Base-by-base conservation (phyloP, 495 filamentous ascomycete genomes). In the Penicillium coffeae region DNA sequence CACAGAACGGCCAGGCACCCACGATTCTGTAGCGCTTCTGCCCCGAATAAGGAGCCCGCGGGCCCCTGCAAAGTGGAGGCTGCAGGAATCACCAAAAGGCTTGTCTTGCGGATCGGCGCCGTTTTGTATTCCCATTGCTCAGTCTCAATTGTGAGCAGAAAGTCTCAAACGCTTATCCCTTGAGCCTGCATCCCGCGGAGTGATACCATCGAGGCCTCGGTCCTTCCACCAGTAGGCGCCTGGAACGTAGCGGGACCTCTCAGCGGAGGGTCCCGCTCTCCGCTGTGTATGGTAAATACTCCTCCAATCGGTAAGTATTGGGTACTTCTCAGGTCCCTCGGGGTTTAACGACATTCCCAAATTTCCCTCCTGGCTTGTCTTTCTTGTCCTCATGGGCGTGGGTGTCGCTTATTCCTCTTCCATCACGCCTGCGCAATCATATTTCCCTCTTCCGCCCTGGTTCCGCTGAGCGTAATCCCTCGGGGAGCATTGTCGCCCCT, bases 201-300 rank as follows among this genome's bases (percentile, higher is more conserved):
- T n/a, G n/a, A n/a, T n/a, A n/a, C n/a, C n/a, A n/a, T 10, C 25
- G 4, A 30, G 25, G 25, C 25, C 5, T 30, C 5, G 25, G 25
- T 30, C 25, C 32, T 10, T 10, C 25, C 4, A 5, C 10, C 10
- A 30, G 10, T 30, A 30, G 25, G 25, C 25, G 25, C 25, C 25
- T 30, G 25, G 5, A 30, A 30, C 25, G 25, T 10, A 30, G 38
- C 38, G 38, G 18, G 19, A 38, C 22, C 20, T 34, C 34, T 47
- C 61, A 58, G 65, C 65, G 65, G 65, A 71, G 60, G 39, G 48
- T 49, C 41, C 59, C 60, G 60, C 65, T 63, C 63, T 65, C 61
- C 66, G 64, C 64, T 58, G 49, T 38, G 48, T 46, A 48, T 40
- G 25, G 25, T 30, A 30, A 30, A 30, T 30, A 30, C 25, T 30